A percentile compares a stretch with the other conserved stretches of the same genome.
Conservation (phyloP, 257 asterid genomes). For the Euphrasia confusa region DNA sequence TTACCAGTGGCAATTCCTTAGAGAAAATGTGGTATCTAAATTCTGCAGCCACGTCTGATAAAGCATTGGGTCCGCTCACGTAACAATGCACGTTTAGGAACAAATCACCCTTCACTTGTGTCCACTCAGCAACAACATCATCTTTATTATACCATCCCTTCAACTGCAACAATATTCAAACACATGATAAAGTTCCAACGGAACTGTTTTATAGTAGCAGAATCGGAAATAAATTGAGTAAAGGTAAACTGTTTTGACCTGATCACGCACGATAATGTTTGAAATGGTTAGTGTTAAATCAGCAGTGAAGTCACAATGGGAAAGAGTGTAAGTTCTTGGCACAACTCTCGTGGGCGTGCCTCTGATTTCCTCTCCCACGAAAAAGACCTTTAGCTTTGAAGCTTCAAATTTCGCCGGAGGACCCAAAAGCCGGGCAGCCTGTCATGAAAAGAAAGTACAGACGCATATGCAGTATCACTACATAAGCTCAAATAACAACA, state of each 20-base stretch:
- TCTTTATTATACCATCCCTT: conserved; percentile 85
- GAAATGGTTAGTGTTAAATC: conserved; percentile 46
- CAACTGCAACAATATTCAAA: conserved; percentile 40
- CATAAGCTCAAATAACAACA: neutral
- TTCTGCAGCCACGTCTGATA: conserved; percentile 77
- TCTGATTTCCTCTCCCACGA: conserved; percentile 48
- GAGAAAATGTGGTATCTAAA: conserved; percentile 88
- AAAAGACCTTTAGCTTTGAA: conserved; percentile 69
- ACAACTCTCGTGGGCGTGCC: conserved; percentile 36
- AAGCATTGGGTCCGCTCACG: conserved; percentile 72
- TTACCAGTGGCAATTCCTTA: conserved; percentile 88
- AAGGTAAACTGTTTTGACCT: conserved; percentile 35
- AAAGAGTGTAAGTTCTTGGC: conserved; percentile 85
- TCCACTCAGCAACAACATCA: conserved; percentile 95
- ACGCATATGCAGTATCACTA: conserved; percentile 5
- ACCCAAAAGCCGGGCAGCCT: conserved; percentile 85
- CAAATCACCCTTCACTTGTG: conserved; percentile 56
- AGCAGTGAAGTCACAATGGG: conserved; percentile 91
- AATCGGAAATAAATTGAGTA: neutral
- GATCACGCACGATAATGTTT: conserved; percentile 57
- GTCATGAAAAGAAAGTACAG: conserved; percentile 3
- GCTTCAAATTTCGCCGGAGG: conserved; percentile 94
- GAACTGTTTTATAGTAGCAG: no score
- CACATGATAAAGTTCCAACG: neutral
- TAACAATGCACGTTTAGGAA: conserved; percentile 84